A percentile compares a stretch with the other conserved stretches of the same genome.
Conservation (phyloP, 2,329 filamentous ascomycete genomes). For the Penicillium sp. region DNA sequence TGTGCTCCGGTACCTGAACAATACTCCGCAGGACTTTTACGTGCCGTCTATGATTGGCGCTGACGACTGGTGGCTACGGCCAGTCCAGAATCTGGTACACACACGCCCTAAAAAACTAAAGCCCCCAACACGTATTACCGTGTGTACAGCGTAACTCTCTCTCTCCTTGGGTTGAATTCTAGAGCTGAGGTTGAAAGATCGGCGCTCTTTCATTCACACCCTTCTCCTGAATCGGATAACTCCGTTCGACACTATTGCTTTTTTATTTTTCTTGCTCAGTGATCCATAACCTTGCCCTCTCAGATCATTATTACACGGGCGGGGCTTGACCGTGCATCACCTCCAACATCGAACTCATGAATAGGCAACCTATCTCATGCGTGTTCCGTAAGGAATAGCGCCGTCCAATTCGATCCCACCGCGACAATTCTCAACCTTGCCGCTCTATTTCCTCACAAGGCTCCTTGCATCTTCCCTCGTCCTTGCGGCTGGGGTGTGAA, state of each 20-base stretch:
- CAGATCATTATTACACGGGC: constrained; percentile 1
- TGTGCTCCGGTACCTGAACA: constrained; percentile 1
- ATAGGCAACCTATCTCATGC: constrained; percentile 23
- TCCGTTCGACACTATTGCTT: neutral
- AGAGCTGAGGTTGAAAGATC: neutral
- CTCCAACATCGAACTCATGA: neutral
- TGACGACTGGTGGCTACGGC: neutral
- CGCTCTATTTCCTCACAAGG: constrained; percentile 16
- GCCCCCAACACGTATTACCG: neutral
- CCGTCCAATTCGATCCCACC: neutral
- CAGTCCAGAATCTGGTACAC: neutral
- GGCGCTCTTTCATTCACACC: neutral
- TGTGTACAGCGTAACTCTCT: neutral
- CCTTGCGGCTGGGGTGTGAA: constrained; percentile 23
- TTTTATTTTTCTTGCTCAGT: neutral
- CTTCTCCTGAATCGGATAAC: constrained; percentile 2
- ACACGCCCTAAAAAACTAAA: neutral
- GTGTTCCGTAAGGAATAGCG: neutral
- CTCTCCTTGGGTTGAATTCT: neutral
- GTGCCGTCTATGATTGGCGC: constrained; percentile 1
- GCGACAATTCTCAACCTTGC: constrained; percentile 1
- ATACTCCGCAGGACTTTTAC: neutral
- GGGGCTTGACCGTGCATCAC: constrained; percentile 1
- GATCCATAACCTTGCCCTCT: constrained; percentile 1
- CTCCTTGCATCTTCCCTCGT: constrained; percentile 29